phyloP scores from a whole-genome alignment of 441 rosid species.

The Adansonia grandidieri region DNA sequence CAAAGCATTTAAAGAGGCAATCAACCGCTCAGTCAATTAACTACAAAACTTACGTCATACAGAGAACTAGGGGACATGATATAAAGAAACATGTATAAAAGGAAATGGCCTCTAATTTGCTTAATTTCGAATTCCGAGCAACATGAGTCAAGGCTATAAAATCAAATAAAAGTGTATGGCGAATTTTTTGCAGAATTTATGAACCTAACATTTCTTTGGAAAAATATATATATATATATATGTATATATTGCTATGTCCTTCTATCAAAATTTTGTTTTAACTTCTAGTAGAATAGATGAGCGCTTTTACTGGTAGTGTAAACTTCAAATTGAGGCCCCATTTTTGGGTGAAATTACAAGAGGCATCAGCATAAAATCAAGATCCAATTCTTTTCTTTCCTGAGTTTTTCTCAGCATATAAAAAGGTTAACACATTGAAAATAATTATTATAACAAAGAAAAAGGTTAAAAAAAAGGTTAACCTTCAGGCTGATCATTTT shows the following conservation, averaged over 20 bases:
- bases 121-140: background rate
- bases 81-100: background rate
- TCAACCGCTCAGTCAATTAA: background rate
- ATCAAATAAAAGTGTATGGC: background rate
- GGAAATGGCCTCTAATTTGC: background rate
- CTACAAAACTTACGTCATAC: background rate
- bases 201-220: background rate
- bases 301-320: background rate
- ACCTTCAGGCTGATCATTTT: conserved; percentile 93
- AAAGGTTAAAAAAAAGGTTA: conserved; percentile 4
- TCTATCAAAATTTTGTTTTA: background rate
- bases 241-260: background rate
- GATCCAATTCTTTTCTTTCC: background rate
- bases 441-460: background rate
- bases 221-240: background rate
- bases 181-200: no score
- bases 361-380: background rate
- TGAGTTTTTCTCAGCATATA: conserved; percentile 1
- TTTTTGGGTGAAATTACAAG: background rate
- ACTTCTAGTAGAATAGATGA: background rate
- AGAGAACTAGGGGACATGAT: background rate
- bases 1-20: conserved; percentile 22
- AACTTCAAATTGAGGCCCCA: background rate
- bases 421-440: background rate
- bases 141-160: background rate